Evolutionary conservation across 306 rosid genomes (phyloP).

Genomic region (Prosopis cineraria): DNA sequence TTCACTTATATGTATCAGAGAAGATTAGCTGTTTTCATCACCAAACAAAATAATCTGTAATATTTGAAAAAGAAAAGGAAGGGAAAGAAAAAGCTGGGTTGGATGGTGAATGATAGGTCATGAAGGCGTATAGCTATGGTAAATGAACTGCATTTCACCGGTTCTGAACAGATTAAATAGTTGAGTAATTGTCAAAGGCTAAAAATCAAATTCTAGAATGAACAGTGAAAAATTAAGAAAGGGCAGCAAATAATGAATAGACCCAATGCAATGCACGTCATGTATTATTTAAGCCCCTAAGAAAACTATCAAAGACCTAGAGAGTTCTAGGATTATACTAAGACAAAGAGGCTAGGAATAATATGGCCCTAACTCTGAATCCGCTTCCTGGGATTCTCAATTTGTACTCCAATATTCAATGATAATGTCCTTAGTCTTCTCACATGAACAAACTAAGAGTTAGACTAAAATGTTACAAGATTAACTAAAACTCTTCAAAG

Average conservation of each 20-base stretch:
- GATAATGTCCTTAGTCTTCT: neutral
- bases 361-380: neutral
- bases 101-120: conserved; percentile 16
- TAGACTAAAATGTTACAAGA: neutral
- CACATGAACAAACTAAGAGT: neutral
- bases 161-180: neutral
- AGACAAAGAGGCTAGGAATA: conserved; percentile 12
- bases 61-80: neutral
- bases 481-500: neutral
- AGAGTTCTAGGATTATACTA: conserved; percentile 8
- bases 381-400: neutral
- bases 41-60: neutral
- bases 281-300: neutral
- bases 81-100: neutral
- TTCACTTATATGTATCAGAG: neutral
- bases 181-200: neutral
- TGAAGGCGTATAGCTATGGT: conserved; percentile 29
- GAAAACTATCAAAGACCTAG: conserved; percentile 1
- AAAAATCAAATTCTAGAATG: conserved; percentile 17
- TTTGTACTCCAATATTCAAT: neutral
- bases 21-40: neutral
- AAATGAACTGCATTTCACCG: conserved; percentile 34
- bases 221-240: conserved; percentile 20
- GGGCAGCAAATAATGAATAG: neutral
- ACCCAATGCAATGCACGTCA: neutral